Percentiles rank a stretch among this genome's conserved stretches.
Evolutionary conservation across 805 yeast genomes (phyloP).

Genomic region (Wickerhamomyces alni): DNA sequence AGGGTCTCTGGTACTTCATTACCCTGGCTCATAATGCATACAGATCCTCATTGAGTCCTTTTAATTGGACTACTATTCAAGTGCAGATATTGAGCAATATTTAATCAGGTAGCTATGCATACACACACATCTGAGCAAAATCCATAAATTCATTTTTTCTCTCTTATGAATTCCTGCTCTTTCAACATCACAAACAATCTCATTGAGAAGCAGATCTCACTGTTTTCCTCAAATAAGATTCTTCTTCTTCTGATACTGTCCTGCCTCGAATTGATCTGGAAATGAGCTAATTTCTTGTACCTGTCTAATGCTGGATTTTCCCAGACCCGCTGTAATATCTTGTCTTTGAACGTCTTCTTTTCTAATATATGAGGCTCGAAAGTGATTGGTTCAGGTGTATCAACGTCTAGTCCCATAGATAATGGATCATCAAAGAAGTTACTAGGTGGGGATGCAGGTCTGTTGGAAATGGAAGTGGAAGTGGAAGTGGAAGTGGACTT

Average conservation of each 20-base stretch:
- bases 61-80: no score
- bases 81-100: no score
- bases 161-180: slow-evolving; percentile 4
- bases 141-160: background rate
- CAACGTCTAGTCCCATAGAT: background rate
- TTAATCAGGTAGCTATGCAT: no score
- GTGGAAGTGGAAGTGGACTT: no score
- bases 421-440: background rate
- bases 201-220: slow-evolving; percentile 5
- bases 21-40: no score
- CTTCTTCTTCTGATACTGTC: slow-evolving; percentile 10
- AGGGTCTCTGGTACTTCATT: no score
- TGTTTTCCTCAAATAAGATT: slow-evolving; percentile 3
- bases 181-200: slow-evolving; percentile 8
- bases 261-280: slow-evolving; percentile 7
- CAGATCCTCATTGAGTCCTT: no score
- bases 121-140: no score
- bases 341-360: background rate
- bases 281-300: slow-evolving; percentile 6
- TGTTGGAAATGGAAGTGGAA: no score
- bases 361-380: no score
- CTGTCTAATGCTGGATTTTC: slow-evolving; percentile 1
- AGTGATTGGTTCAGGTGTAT: no score
- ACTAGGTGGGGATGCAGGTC: slow-evolving; percentile 4
- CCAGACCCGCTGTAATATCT: background rate